A percentile compares a stretch with the other conserved stretches of the same genome.
Evolutionary conservation across 73 alveolate genomes (phyloP).

Genomic region (Urostyla sp.): DNA sequence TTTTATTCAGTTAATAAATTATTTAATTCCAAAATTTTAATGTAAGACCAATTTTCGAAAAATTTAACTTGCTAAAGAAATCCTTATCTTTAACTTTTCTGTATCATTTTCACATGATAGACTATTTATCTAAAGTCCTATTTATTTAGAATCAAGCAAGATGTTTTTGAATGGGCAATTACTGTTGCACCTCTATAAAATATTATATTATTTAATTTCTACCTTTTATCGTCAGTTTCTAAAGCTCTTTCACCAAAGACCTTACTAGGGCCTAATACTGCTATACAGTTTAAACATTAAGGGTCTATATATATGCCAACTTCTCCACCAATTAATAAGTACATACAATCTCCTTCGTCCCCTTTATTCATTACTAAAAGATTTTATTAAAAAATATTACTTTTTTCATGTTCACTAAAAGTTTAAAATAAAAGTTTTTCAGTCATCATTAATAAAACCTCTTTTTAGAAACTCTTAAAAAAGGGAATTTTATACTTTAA

Average conservation of each 20-base stretch:
- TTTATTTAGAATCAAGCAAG: conserved; percentile 20
- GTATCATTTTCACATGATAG: conserved; percentile 43
- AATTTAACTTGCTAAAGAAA: conserved; percentile 15
- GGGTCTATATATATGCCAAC: conserved; percentile 28
- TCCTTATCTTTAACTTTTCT: conserved; percentile 24
- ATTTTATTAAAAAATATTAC: neutral
- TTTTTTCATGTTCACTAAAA: neutral
- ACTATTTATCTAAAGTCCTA: conserved; percentile 19
- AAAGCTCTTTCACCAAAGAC: conserved; percentile 57
- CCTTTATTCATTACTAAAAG: conserved; percentile 49
- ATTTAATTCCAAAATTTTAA: conserved; percentile 35
- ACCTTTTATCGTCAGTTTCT: conserved; percentile 55
- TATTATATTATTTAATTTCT: neutral
- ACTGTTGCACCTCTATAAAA: conserved; percentile 45
- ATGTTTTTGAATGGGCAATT: neutral
- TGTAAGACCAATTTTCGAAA: conserved; percentile 43
- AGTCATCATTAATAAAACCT: conserved; percentile 33
- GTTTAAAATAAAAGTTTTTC: conserved; percentile 20
- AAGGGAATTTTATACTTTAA: conserved; percentile 35
- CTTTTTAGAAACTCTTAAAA: conserved; percentile 36
- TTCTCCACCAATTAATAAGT: conserved; percentile 5
- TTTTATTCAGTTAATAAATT: conserved; percentile 18
- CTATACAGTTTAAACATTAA: conserved; percentile 4
- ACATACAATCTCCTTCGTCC: conserved; percentile 55
- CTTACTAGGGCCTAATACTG: conserved; percentile 26